Base-by-base conservation (phyloP, 2,329 filamentous ascomycete species). In the Alternaria angustiovoidea region DNA sequence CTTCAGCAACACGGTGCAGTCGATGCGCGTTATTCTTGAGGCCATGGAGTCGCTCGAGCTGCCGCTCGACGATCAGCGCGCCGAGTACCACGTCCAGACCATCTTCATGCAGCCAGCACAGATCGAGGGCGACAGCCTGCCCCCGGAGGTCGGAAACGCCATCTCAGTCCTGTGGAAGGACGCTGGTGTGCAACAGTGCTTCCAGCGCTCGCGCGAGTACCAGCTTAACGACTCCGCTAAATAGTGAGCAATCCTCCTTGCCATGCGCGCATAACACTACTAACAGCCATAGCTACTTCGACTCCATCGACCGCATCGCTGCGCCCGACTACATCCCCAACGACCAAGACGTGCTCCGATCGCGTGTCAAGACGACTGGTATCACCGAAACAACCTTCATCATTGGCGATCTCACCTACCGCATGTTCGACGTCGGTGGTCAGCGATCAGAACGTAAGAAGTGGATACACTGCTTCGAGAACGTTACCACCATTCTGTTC, bases 391-490 rank as follows among this genome's bases (percentile, higher is more conserved):
- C 94, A 22, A 95, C 92, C 32, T 97, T 97, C 82, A 95, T 95
- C 78, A 96, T 96, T 68, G 93, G 93, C 68, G 92, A 97, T 74
- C 85, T 97, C 67, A 97, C 93, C 59, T 97, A 97, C 84, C 89
- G 93, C 69, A 97, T 97, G 94, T 97, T 97, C 81, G 94, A 97
- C 75, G 94, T 97, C 46, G 94, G 94, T 86, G 94, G 94, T 67
- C 94, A 97, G 82, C 88, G 94, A 79, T 97, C 93, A 7, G 94
- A 97, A 82, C 90, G 94, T 78, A 97, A 97, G 91, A 97, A 97
- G 88, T 97, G 94, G 94, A 97, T 97, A 72, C 94, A 97, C 84
- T 97, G 94, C 84, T 97, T 97, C 81, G 94, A 97, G 84, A 97
- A 97, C 74, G 94, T 97, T 75, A 97, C 93, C 8, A 96, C 94